These are phyloP conservation scores for Lactuca sativa DNA, from an alignment of 129 eudicot species.

Conservation along the genomic window DNA sequence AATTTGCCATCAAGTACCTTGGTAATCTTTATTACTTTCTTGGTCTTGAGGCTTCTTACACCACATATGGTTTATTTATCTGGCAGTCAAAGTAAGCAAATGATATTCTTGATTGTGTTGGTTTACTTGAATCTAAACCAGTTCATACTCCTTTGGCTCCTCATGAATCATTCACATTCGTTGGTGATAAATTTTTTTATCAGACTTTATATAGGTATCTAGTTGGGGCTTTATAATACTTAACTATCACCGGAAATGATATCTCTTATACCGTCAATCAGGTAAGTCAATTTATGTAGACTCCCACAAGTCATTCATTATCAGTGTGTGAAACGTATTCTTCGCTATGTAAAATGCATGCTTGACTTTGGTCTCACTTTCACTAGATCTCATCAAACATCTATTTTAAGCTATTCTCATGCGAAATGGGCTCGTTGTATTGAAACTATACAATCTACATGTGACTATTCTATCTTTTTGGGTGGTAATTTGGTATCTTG, in stretches of 20 bases:
- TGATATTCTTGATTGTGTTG: not conserved
- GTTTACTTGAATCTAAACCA: not conserved
- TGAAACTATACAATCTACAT: no score
- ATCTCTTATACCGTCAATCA: no score
- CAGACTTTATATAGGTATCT: not conserved
- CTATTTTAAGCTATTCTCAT: not conserved
- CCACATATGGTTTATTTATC: no score
- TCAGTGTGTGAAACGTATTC: not conserved
- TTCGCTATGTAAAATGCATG: not conserved
- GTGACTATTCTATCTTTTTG: no score
- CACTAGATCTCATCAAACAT: not conserved
- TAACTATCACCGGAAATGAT: no score
- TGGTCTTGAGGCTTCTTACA: no score
- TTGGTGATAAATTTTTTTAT: not conserved
- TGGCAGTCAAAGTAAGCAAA: not conserved
- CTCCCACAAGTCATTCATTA: not conserved
- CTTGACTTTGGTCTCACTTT: not conserved
- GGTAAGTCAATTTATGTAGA: not conserved
- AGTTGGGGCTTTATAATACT: not conserved
- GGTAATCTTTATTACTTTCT: no score
- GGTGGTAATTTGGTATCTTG: no score
- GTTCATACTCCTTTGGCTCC: not conserved
- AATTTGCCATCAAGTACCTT: no score
- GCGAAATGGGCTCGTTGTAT: no score
- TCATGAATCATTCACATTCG: not conserved